Evolutionary conservation across 768 basidiomycete species (phyloP).

Genomic region (Mycena albidolilacea): DNA sequence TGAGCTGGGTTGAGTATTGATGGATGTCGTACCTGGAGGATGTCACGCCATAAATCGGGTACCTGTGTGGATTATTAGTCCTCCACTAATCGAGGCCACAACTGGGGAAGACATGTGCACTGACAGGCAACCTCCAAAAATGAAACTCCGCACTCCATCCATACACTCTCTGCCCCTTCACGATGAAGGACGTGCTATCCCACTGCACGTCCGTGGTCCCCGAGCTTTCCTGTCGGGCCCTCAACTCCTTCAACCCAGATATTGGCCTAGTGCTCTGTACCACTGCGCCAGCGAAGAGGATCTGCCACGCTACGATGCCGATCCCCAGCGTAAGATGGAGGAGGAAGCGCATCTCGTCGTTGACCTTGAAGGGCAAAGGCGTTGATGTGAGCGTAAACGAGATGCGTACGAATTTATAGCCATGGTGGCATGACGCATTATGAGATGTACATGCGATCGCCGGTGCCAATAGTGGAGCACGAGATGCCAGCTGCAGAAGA

Average conservation of each 20-base stretch:
- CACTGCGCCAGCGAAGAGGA: constrained; percentile 15
- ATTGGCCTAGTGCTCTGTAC: not conserved
- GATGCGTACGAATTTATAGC: constrained; percentile 20
- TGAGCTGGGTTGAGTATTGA: not conserved
- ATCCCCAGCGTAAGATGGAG: constrained; percentile 18
- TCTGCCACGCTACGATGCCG: constrained; percentile 9
- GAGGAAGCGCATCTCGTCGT: constrained; percentile 28
- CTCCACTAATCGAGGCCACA: not conserved
- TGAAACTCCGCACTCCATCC: constrained; percentile 36
- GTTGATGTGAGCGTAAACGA: constrained; percentile 4
- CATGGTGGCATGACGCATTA: constrained; percentile 18
- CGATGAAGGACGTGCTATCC: constrained; percentile 32
- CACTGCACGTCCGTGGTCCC: constrained; percentile 30
- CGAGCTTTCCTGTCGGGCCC: constrained; percentile 16
- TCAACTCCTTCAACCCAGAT: constrained; percentile 2
- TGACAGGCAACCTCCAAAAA: constrained; percentile 34
- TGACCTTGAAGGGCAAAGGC: constrained; percentile 12
- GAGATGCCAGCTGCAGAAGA: not conserved
- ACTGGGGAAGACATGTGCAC: constrained; percentile 1
- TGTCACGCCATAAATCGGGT: constrained; percentile 33
- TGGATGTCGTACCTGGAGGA: constrained; percentile 21
- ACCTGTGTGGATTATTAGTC: constrained; percentile 8
- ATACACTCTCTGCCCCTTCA: constrained; percentile 30
- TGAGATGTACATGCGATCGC: constrained; percentile 11
- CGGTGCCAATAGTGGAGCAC: constrained; percentile 20